phyloP scores from a whole-genome alignment of 768 basidiomycete genomes.

The Sporobolomyces phaffii region DNA sequence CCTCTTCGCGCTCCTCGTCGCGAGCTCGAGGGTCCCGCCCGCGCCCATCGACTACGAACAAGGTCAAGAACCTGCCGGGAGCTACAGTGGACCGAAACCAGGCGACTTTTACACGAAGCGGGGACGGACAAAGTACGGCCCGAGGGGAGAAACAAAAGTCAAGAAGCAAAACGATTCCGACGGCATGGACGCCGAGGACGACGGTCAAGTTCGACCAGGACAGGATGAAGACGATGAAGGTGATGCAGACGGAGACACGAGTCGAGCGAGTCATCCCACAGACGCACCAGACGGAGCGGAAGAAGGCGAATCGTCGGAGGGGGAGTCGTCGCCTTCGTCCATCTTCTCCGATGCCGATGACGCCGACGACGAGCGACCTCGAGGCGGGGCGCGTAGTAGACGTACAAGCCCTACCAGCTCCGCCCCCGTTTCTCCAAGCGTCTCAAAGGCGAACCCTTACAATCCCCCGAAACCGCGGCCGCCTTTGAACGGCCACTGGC shows the following conservation, averaged over 20 bases:
- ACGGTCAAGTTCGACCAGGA: too few species aligned
- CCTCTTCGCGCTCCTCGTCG: slow-evolving; percentile 25
- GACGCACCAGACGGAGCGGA: neutral
- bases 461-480: neutral
- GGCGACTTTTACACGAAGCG: slow-evolving; percentile 14
- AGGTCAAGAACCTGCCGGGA: slow-evolving; percentile 21
- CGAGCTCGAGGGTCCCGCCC: neutral
- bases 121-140: slow-evolving; percentile 5
- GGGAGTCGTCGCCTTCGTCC: slow-evolving; percentile 15
- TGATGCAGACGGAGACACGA: neutral
- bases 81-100: slow-evolving; percentile 27
- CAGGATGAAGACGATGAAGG: too few species aligned
- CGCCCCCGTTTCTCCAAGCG: neutral
- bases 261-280: neutral
- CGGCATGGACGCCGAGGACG: neutral
- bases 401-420: neutral
- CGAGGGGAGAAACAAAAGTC: neutral
- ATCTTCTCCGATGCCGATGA: slow-evolving; percentile 23
- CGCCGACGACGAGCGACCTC: slow-evolving; percentile 26
- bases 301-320: neutral
- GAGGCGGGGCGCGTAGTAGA: neutral
- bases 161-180: neutral
- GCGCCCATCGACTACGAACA: slow-evolving; percentile 21
- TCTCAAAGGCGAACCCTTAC: neutral
- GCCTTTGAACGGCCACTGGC: neutral